Percentiles rank a stretch among this genome's conserved stretches.
Evolutionary conservation across 179 eudicot genomes (phyloP).

Genomic region (Amaranthus tricolor): DNA sequence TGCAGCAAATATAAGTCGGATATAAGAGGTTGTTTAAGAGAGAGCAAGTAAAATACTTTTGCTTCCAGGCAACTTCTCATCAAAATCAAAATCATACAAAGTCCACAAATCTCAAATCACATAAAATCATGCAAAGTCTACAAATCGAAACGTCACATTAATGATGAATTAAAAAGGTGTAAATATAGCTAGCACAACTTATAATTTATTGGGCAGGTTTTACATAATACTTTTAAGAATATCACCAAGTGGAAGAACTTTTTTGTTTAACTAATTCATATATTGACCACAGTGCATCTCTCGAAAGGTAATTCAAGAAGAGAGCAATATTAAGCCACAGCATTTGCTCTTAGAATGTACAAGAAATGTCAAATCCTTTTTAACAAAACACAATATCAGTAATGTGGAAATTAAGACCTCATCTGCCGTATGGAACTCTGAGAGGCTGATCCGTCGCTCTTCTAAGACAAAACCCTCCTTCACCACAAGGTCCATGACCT

Average conservation of each 20-base stretch:
- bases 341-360: neutral
- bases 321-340: neutral
- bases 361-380: neutral
- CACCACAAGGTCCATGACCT: constrained; percentile 91
- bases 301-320: neutral
- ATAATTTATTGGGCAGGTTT: too few species aligned
- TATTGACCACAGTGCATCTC: neutral
- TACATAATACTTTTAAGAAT: too few species aligned
- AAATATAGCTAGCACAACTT: too few species aligned
- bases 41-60: too few species aligned
- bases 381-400: neutral
- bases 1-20: constrained; percentile 31
- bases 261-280: too few species aligned
- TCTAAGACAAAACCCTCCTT: constrained; percentile 66
- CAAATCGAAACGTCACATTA: too few species aligned
- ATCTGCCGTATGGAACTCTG: constrained; percentile 96
- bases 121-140: too few species aligned
- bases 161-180: too few species aligned
- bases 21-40: neutral
- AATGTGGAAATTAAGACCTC: constrained; percentile 49
- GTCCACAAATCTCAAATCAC: too few species aligned
- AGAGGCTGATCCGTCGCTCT: constrained; percentile 82
- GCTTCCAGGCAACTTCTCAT: too few species aligned
- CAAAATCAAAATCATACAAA: too few species aligned
- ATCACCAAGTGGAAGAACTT: too few species aligned